Percentiles rank a stretch among this genome's conserved stretches.
These are phyloP conservation scores for Blastomyces gilchristii DNA, from an alignment of 2,329 filamentous ascomycete genomes.

Conservation along the genomic window DNA sequence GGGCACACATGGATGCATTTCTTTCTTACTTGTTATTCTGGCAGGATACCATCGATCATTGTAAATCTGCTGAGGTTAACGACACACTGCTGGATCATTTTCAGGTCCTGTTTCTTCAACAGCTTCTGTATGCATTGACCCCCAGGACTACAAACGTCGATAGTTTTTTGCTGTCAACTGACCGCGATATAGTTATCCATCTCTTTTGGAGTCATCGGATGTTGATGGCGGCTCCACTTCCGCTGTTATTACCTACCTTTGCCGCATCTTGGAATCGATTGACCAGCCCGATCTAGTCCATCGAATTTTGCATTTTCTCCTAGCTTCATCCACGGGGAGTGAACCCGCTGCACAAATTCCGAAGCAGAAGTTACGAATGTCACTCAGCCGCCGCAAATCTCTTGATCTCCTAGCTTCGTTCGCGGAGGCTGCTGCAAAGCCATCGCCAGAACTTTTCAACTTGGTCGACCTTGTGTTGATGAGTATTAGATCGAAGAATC, in stretches of 20 bases:
- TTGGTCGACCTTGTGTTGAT: constrained; percentile 82
- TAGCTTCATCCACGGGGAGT: constrained; percentile 55
- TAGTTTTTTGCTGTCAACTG: neutral
- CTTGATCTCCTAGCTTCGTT: constrained; percentile 76
- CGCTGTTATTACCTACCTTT: constrained; percentile 86
- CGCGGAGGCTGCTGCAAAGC: constrained; percentile 60
- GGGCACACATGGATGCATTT: constrained; percentile 83
- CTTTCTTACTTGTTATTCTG: constrained; percentile 92
- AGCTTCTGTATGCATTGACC: constrained; percentile 59
- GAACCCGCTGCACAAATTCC: constrained; percentile 34
- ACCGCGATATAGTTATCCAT: constrained; percentile 61
- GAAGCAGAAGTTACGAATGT: constrained; percentile 51
- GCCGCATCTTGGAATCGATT: constrained; percentile 78
- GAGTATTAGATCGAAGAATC: constrained; percentile 71
- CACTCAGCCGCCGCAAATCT: constrained; percentile 67
- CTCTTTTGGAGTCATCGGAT: constrained; percentile 90
- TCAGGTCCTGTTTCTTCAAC: constrained; percentile 89
- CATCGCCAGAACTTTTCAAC: constrained; percentile 84
- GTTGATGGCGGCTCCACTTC: constrained; percentile 94
- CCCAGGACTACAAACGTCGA: neutral
- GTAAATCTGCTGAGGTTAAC: constrained; percentile 81
- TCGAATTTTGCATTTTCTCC: constrained; percentile 81
- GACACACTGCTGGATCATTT: constrained; percentile 93
- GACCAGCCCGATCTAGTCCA: constrained; percentile 92
- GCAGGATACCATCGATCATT: constrained; percentile 97